A percentile compares a stretch with the other conserved stretches of the same genome.
Conservation (phyloP, 192 early-diverging fungal species). For the Coemansia sp. region DNA sequence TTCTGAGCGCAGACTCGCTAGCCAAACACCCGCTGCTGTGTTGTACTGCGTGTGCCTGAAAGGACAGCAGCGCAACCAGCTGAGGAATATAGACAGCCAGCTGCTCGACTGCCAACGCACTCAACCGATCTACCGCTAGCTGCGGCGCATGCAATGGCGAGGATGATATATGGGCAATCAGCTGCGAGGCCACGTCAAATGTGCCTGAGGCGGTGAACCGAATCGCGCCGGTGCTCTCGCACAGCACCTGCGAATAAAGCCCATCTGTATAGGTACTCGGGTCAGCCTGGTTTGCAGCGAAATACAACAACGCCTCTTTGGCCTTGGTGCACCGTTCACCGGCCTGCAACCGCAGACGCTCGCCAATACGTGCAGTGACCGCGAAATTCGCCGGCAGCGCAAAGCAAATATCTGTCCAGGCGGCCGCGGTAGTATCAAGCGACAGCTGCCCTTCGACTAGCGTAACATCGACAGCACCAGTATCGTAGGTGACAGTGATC, state of each 20-base stretch:
- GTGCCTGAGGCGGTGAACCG: conserved; percentile 20
- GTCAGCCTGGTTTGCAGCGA: not conserved
- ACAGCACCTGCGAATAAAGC: conserved; percentile 18
- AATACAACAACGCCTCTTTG: conserved; percentile 28
- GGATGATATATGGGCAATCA: conserved; percentile 22
- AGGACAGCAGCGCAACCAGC: conserved; percentile 31
- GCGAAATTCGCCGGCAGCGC: not conserved
- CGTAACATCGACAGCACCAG: not conserved
- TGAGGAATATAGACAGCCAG: conserved; percentile 37
- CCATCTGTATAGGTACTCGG: not conserved
- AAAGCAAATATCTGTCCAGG: not conserved
- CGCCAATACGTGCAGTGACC: not conserved
- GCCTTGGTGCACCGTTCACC: conserved; percentile 13
- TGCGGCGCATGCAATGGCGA: conserved; percentile 2
- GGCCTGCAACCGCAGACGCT: not conserved
- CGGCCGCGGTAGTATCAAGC: not conserved
- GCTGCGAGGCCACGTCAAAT: conserved; percentile 27
- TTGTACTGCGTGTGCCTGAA: not conserved
- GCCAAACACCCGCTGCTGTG: not conserved
- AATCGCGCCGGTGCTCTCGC: conserved; percentile 13
- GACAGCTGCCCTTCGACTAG: not conserved
- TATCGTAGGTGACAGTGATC: not conserved
- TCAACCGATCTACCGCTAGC: conserved; percentile 6
- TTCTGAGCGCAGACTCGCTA: conserved; percentile 5
- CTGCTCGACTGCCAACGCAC: conserved; percentile 12